Conservation (phyloP, 2,329 filamentous ascomycete species). For the Aureobasidium namibiae region DNA sequence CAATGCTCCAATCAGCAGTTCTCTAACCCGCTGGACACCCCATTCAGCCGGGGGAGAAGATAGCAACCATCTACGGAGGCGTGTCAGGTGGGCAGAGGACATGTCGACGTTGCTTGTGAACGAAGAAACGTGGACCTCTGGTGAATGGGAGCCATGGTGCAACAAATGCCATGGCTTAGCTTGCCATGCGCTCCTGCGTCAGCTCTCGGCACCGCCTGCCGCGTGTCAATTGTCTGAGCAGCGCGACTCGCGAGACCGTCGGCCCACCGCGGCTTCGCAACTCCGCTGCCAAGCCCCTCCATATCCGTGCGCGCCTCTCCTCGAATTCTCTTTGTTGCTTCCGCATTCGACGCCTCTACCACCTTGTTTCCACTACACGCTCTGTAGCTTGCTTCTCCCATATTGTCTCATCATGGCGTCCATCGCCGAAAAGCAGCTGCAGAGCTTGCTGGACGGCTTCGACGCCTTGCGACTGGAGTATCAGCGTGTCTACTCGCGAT, state of each 20-base stretch:
- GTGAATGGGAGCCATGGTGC: not conserved
- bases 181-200: conserved; percentile 4
- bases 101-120: conserved; percentile 14
- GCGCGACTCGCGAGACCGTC: not conserved
- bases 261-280: not conserved
- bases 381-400: not conserved
- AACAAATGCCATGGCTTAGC: not conserved
- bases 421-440: conserved; percentile 23
- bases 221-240: not conserved
- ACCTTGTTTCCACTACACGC: not conserved
- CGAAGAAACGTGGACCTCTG: not conserved
- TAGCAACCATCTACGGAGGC: conserved; percentile 65
- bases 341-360: not conserved
- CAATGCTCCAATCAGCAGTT: conserved; percentile 79
- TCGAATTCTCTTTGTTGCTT: conserved; percentile 11
- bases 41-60: conserved; percentile 89
- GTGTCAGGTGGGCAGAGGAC: conserved; percentile 46
- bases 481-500: conserved; percentile 35
- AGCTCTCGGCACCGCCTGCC: conserved; percentile 5
- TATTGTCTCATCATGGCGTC: not conserved
- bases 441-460: conserved; percentile 38
- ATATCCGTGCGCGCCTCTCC: not conserved
- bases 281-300: not conserved
- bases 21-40: conserved; percentile 68
- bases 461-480: conserved; percentile 40